Conservation (phyloP, 345 rosid genomes). For the Brassica incana region DNA sequence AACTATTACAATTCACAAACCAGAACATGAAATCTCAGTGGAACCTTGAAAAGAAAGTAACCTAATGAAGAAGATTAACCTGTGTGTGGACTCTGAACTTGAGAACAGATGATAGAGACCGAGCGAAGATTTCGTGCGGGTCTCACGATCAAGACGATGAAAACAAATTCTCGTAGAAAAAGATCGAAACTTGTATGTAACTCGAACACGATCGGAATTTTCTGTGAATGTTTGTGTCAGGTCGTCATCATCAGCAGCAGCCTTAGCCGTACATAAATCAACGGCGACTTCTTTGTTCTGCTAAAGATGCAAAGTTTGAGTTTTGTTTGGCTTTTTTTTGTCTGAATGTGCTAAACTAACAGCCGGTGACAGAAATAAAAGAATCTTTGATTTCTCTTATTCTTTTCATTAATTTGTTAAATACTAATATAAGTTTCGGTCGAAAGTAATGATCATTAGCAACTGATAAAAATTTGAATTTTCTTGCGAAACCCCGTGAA, state of each 20-base stretch:
- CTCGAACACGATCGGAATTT: background rate
- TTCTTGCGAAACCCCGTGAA: background rate
- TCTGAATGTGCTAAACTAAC: background rate
- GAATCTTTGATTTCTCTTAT: background rate
- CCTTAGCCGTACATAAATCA: background rate
- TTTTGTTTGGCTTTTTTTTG: background rate
- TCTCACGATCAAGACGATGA: conserved; percentile 8
- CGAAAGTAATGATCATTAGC: background rate
- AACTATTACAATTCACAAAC: conserved; percentile 16
- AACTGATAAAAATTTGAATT: too few relatives aligned
- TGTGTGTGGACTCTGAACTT: conserved; percentile 1
- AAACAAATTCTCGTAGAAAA: background rate
- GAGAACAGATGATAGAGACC: conserved; percentile 10
- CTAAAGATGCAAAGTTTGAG: background rate
- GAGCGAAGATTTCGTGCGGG: background rate
- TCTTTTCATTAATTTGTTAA: background rate
- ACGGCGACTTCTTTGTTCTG: background rate
- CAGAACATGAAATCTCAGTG: conserved; percentile 13
- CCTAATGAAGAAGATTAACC: conserved; percentile 19
- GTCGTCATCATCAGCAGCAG: background rate
- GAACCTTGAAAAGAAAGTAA: background rate
- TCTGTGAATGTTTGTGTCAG: background rate
- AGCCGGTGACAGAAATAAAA: background rate
- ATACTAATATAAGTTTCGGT: background rate
- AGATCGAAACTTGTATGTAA: background rate